Percentiles rank a stretch among this genome's conserved stretches.
phyloP scores from a whole-genome alignment of 129 eudicot genomes.

The Artemisia argyi region DNA sequence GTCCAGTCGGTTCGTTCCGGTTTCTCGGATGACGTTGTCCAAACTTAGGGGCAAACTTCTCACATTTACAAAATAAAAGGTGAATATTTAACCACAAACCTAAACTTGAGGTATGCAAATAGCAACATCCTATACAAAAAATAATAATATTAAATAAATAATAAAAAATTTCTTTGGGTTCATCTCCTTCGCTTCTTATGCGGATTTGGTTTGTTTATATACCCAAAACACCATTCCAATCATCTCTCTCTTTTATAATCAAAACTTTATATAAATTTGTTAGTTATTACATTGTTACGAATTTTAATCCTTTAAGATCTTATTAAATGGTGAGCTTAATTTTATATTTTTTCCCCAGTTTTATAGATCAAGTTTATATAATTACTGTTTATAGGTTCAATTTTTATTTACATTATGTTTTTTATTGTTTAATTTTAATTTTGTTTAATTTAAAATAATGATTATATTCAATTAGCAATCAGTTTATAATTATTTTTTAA shows the following conservation, averaged over 20 bases:
- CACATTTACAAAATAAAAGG: neutral
- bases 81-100: neutral
- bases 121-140: neutral
- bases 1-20: too few species aligned
- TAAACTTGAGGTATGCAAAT: neutral
- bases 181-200: conserved; percentile 73
- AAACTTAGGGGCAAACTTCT: too few species aligned
- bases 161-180: conserved; percentile 42
- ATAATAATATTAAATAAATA: conserved; percentile 9
- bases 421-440: neutral
- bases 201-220: conserved; percentile 41
- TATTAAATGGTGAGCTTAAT: conserved; percentile 27
- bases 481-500: too few species aligned
- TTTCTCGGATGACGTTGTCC: too few species aligned
- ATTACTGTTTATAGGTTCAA: conserved; percentile 24
- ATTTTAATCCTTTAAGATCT: conserved; percentile 26
- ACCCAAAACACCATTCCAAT: conserved; percentile 33
- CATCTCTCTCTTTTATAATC: conserved; percentile 22
- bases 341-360: conserved; percentile 11
- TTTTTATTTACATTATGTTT: conserved; percentile 12
- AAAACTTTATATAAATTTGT: neutral
- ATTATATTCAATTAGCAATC: neutral
- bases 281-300: conserved; percentile 42
- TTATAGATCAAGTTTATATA: conserved; percentile 24
- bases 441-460: neutral